These are phyloP conservation scores for Nicotiana otophora DNA, from an alignment of 257 asterid species.

Conservation along the genomic window DNA sequence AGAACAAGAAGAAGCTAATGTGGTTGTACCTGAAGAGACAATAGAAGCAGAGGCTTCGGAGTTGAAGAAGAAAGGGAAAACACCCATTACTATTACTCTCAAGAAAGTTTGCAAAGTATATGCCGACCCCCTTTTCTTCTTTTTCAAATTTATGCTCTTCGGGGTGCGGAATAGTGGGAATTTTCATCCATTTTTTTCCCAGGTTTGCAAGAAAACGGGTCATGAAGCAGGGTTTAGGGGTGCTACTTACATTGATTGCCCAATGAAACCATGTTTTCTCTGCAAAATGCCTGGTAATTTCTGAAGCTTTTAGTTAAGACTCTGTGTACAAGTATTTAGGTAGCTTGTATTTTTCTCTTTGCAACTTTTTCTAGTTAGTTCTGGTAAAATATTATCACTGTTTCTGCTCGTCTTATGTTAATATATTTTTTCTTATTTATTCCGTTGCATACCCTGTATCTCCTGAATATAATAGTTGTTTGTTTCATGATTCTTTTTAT, in stretches of 20 bases:
- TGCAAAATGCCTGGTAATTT: conserved; percentile 89
- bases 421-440: not conserved
- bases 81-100: conserved; percentile 69
- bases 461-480: not conserved
- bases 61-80: conserved; percentile 29
- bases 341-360: not conserved
- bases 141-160: not conserved
- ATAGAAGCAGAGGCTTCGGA: conserved; percentile 31
- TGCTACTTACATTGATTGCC: conserved; percentile 95
- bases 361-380: not conserved
- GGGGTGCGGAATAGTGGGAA: not conserved
- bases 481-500: not conserved
- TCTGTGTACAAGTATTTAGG: not conserved
- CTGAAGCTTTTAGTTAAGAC: not conserved
- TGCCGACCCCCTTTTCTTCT: not conserved
- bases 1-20: conserved; percentile 16
- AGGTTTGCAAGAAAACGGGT: conserved; percentile 95
- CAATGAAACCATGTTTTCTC: conserved; percentile 97
- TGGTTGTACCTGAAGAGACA: conserved; percentile 24
- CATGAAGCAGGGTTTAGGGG: conserved; percentile 97
- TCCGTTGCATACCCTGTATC: not conserved
- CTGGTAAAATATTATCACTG: not conserved
- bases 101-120: conserved; percentile 87
- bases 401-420: not conserved
- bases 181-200: not conserved